phyloP scores from a whole-genome alignment of 1,284 basidiomycete genomes.

The Abortiporus biennis region DNA sequence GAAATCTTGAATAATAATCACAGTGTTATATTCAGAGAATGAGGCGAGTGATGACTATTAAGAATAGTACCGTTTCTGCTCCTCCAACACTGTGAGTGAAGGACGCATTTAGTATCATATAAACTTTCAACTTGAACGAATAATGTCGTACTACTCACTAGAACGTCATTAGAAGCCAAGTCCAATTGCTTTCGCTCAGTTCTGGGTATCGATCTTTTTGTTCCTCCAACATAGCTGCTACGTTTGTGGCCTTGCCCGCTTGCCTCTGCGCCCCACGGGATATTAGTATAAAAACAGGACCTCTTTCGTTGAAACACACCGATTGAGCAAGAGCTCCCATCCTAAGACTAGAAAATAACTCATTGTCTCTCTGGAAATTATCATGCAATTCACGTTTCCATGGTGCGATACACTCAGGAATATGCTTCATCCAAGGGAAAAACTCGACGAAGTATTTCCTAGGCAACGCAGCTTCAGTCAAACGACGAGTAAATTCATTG shows the following conservation, averaged over 20 bases:
- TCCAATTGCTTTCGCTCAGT: conserved; percentile 4
- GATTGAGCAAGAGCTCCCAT: too few species aligned
- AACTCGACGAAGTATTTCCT: conserved; percentile 12
- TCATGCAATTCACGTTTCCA: conserved; percentile 17
- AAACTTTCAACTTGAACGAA: too few species aligned
- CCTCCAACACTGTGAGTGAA: not conserved
- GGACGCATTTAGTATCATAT: not conserved
- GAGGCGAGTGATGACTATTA: not conserved
- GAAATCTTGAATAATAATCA: not conserved
- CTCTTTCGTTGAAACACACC: conserved; percentile 12
- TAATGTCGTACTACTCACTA: conserved; percentile 12
- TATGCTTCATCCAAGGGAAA: conserved; percentile 13
- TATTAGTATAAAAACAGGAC: too few species aligned
- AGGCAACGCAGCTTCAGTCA: conserved; percentile 16
- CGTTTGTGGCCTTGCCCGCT: too few species aligned
- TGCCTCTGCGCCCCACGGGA: too few species aligned
- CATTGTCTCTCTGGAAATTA: conserved; percentile 11
- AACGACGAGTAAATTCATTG: too few species aligned
- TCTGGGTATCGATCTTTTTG: too few species aligned
- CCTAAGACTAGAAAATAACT: conserved; percentile 1
- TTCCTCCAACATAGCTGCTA: too few species aligned
- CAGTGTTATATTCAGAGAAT: not conserved
- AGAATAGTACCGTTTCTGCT: not conserved
- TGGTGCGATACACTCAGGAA: conserved; percentile 2
- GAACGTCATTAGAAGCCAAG: conserved; percentile 3